Percentiles rank a stretch among this genome's conserved stretches.
phyloP scores from a whole-genome alignment of 2,329 filamentous ascomycete genomes.

The Fusarium camptoceras region DNA sequence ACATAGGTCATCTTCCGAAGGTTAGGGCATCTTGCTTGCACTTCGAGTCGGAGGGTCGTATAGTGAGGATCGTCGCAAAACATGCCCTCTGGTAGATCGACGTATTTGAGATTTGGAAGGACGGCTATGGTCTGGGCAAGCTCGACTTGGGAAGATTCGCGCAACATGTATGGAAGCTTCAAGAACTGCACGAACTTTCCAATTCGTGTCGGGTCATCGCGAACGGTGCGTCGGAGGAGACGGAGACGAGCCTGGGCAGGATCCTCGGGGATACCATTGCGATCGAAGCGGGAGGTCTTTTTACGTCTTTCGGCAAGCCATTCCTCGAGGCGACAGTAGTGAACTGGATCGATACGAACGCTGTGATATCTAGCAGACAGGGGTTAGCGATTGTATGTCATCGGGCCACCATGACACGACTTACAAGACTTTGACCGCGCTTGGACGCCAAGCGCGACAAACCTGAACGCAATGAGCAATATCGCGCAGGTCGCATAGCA shows the following conservation, averaged over 20 bases:
- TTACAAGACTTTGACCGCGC: constrained; percentile 69
- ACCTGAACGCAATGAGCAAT: constrained; percentile 82
- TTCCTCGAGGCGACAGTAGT: constrained; percentile 92
- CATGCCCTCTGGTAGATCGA: constrained; percentile 90
- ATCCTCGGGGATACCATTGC: constrained; percentile 84
- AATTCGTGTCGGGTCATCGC: constrained; percentile 77
- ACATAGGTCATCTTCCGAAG: constrained; percentile 91
- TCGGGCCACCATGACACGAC: constrained; percentile 50
- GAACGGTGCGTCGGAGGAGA: constrained; percentile 83
- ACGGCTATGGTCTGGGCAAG: constrained; percentile 88
- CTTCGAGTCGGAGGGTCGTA: constrained; percentile 80
- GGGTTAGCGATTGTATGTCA: constrained; percentile 24
- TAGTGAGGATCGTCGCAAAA: constrained; percentile 84
- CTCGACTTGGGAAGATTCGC: constrained; percentile 85
- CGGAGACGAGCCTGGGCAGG: constrained; percentile 79
- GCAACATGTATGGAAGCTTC: constrained; percentile 94
- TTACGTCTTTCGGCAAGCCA: constrained; percentile 83
- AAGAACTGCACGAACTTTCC: constrained; percentile 80
- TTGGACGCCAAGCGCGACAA: constrained; percentile 76
- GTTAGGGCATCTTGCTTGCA: constrained; percentile 85
- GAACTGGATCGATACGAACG: constrained; percentile 91
- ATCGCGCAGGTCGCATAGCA: constrained; percentile 93
- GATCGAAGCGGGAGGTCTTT: constrained; percentile 76
- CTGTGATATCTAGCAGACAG: constrained; percentile 76
- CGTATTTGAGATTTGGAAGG: constrained; percentile 85